Conservation (phyloP, 768 basidiomycete species). For the Tricholoma sp. region DNA sequence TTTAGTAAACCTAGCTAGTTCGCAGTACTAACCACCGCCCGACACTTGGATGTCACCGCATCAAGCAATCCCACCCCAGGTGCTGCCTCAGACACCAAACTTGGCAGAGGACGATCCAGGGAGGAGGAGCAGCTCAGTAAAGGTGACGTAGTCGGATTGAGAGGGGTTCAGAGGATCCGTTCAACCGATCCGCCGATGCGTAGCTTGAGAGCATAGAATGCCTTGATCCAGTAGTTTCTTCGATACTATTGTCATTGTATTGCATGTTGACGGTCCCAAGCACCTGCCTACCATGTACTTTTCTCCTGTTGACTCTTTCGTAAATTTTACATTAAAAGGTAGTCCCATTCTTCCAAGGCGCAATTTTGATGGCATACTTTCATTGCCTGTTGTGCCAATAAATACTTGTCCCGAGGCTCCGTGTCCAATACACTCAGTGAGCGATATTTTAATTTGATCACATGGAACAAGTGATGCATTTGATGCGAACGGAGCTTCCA, state of each 20-base stretch:
- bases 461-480: neutral
- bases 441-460: no score
- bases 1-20: constrained; percentile 51
- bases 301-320: no score
- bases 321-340: no score
- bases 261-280: no score
- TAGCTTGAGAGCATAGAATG: constrained; percentile 59
- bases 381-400: no score
- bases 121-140: constrained; percentile 67
- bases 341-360: no score
- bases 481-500: neutral
- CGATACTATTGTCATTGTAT: no score
- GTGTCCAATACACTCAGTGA: no score
- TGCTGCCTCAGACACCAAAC: constrained; percentile 44
- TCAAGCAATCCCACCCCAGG: constrained; percentile 77
- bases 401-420: no score
- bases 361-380: no score
- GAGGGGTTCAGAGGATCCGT: constrained; percentile 45
- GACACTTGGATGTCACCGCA: constrained; percentile 64
- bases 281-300: no score
- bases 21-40: constrained; percentile 70
- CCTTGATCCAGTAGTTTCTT: no score
- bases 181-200: constrained; percentile 68
- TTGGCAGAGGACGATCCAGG: constrained; percentile 41
- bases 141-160: constrained; percentile 59